These are phyloP conservation scores for Cutaneotrichosporon cavernicola DNA, from an alignment of 1,284 basidiomycete species.

Conservation along the genomic window DNA sequence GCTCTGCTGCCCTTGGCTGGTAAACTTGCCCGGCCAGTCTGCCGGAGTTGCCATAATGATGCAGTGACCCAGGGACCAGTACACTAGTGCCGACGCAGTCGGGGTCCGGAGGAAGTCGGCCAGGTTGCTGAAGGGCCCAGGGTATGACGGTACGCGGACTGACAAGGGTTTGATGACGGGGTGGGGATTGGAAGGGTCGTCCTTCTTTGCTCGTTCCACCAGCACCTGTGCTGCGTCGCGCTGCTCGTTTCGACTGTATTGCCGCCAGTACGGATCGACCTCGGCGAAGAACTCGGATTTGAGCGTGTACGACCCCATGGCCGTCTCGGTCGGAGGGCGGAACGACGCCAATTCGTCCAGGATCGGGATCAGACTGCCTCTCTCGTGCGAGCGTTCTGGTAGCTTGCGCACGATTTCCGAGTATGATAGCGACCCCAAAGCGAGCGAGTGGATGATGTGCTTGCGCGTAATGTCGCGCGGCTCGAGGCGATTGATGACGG, in stretches of 20 bases:
- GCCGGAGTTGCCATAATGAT: slow-evolving; percentile 36
- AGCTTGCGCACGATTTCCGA: slow-evolving; percentile 90
- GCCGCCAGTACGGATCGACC: slow-evolving; percentile 93
- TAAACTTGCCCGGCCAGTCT: slow-evolving; percentile 31
- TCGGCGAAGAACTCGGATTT: slow-evolving; percentile 79
- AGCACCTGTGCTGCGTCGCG: slow-evolving; percentile 88
- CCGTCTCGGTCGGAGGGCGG: slow-evolving; percentile 66
- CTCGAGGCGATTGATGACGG: slow-evolving; percentile 69
- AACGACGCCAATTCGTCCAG: slow-evolving; percentile 78
- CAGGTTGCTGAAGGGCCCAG: slow-evolving; percentile 38
- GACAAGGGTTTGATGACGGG: slow-evolving; percentile 73
- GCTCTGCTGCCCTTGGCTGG: slow-evolving; percentile 22
- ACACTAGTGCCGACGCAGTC: slow-evolving; percentile 37
- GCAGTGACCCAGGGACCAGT: slow-evolving; percentile 43
- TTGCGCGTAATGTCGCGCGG: slow-evolving; percentile 69
- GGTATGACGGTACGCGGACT: slow-evolving; percentile 58
- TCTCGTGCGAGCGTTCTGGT: slow-evolving; percentile 84
- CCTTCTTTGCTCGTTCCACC: slow-evolving; percentile 65
- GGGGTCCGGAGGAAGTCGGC: slow-evolving; percentile 39
- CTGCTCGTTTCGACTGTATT: slow-evolving; percentile 91
- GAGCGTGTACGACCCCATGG: slow-evolving; percentile 83
- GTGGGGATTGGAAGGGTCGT: slow-evolving; percentile 55
- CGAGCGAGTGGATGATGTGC: slow-evolving; percentile 88
- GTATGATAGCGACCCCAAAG: slow-evolving; percentile 82
- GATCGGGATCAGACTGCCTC: slow-evolving; percentile 77